phyloP scores from a whole-genome alignment of 176 grass and related monocot genomes.

The Oryza longistaminata region DNA sequence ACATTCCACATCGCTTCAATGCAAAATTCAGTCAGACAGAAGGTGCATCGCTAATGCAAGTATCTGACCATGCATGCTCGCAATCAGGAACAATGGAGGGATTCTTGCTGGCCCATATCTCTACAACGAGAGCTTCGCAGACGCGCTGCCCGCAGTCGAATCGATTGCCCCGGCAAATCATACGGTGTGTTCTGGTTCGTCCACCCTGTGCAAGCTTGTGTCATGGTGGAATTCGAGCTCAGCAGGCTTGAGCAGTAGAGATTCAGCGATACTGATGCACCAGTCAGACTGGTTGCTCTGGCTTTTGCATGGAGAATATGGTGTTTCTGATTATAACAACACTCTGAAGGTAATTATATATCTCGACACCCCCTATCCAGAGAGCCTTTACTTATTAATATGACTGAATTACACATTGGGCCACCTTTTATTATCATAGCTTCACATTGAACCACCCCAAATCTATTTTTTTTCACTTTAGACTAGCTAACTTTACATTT shows the following conservation, averaged over 20 bases:
- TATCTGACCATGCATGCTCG: background rate
- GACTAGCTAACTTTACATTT: no score
- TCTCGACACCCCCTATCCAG: background rate
- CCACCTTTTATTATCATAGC: no score
- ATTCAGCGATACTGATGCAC: slow-evolving; percentile 72
- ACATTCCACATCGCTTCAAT: background rate
- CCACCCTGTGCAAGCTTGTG: slow-evolving; percentile 84
- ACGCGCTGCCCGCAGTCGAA: slow-evolving; percentile 56
- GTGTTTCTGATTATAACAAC: slow-evolving; percentile 88
- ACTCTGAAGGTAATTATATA: slow-evolving; percentile 57
- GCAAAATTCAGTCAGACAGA: background rate
- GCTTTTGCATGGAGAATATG: slow-evolving; percentile 69
- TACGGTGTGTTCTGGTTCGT: slow-evolving; percentile 67
- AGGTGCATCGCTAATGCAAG: no score
- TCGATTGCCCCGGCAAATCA: slow-evolving; percentile 73
- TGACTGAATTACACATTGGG: no score
- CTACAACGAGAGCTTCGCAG: slow-evolving; percentile 72
- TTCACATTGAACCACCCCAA: no score
- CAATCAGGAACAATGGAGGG: slow-evolving; percentile 48
- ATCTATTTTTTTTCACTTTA: no score
- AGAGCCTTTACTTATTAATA: background rate
- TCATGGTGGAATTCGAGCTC: slow-evolving; percentile 61
- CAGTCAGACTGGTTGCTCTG: slow-evolving; percentile 92
- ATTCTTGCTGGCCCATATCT: slow-evolving; percentile 66
- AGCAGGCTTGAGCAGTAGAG: background rate